Evolutionary conservation across 805 yeast species (phyloP).

Genomic region (Candida ulmi): DNA sequence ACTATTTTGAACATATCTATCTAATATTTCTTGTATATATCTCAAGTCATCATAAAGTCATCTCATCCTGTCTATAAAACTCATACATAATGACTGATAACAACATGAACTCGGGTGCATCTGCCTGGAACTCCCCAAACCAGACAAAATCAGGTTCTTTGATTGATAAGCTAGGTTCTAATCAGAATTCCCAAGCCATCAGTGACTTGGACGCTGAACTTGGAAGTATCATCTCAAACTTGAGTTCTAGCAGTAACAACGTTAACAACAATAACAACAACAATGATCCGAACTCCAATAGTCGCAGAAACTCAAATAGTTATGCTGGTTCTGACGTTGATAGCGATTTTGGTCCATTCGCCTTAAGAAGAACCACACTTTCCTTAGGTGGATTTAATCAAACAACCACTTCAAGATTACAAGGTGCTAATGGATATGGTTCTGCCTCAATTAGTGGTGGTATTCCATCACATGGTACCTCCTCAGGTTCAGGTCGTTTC

Average conservation of each 20-base stretch:
- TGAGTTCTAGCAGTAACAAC: conserved; percentile 20
- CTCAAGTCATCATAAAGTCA: background rate
- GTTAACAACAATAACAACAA: conserved; percentile 4
- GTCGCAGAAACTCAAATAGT: conserved; percentile 33
- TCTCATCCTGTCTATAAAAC: background rate
- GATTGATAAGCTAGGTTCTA: conserved; percentile 6
- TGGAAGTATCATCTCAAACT: conserved; percentile 25
- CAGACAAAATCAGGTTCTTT: background rate
- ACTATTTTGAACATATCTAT: background rate
- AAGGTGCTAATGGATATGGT: conserved; percentile 37
- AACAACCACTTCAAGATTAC: conserved; percentile 24
- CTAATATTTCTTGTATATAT: background rate
- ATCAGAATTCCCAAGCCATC: conserved; percentile 9
- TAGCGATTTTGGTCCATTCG: conserved; percentile 34
- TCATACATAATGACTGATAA: too few relatives aligned
- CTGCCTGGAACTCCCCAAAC: background rate
- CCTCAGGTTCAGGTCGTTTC: conserved; percentile 36
- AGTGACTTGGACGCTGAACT: conserved; percentile 24
- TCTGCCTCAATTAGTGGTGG: conserved; percentile 61
- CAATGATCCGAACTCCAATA: conserved; percentile 2
- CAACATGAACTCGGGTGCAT: background rate
- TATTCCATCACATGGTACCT: conserved; percentile 19
- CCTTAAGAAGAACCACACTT: conserved; percentile 41
- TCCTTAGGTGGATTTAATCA: conserved; percentile 31
- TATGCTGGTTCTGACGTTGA: conserved; percentile 34